phyloP scores from a whole-genome alignment of 495 filamentous ascomycete species.

The Tuber melanosporum region DNA sequence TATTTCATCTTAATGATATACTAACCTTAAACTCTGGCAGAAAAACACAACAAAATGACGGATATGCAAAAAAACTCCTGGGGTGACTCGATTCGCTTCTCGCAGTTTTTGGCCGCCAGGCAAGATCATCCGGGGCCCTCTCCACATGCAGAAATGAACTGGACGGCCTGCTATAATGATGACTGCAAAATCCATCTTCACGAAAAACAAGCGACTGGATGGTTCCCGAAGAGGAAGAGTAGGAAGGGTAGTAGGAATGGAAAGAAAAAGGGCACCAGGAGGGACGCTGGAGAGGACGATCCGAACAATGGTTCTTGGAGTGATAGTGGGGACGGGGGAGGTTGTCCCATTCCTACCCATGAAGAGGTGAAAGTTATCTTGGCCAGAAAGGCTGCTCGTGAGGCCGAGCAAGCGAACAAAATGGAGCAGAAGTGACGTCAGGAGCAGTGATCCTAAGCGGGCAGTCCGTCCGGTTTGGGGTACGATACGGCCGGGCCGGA shows the following conservation, averaged over 20 bases:
- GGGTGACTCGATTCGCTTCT: not conserved
- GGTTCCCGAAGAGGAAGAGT: conserved; percentile 8
- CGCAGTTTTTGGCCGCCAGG: not conserved
- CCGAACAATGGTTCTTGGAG: not conserved
- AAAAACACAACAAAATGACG: not conserved
- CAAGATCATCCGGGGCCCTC: not conserved
- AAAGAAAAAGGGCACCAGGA: not conserved
- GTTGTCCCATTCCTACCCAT: not conserved
- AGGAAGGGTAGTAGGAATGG: not conserved
- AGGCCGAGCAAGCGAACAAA: not conserved
- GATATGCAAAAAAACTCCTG: not conserved
- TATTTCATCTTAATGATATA: too few species aligned
- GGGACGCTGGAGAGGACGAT: not conserved
- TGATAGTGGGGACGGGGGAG: not conserved
- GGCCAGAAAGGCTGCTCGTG: not conserved
- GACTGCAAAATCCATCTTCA: conserved; percentile 20
- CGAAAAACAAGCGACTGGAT: conserved; percentile 20
- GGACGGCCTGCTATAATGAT: conserved; percentile 33
- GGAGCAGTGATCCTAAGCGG: not conserved
- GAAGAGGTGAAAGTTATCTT: not conserved
- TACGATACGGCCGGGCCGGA: too few species aligned
- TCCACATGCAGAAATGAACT: conserved; percentile 16
- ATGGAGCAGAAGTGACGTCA: not conserved
- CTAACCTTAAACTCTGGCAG: not conserved
- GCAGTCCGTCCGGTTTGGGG: too few species aligned